These are phyloP conservation scores for Ulota crispa DNA, from an alignment of 225 moss, liverwort and hornwort species.

Conservation along the genomic window DNA sequence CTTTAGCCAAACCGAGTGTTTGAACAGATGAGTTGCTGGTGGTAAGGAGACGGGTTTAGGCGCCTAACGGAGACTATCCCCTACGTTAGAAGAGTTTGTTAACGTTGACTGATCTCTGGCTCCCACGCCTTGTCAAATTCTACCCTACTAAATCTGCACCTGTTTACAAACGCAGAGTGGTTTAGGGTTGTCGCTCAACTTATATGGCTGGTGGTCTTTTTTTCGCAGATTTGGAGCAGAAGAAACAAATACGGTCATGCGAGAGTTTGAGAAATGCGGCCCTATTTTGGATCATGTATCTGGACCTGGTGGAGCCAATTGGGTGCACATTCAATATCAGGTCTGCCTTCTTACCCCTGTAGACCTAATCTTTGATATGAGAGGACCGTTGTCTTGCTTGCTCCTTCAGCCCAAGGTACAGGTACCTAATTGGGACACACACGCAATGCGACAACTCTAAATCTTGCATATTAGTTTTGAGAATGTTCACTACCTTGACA, in stretches of 20 bases:
- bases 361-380: background rate
- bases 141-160: background rate
- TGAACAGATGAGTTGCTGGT: background rate
- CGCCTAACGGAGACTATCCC: background rate
- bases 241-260: slow-evolving; percentile 91
- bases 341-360: slow-evolving; percentile 23
- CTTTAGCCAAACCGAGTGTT: background rate
- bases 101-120: background rate
- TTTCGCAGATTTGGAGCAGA: slow-evolving; percentile 76
- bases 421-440: background rate
- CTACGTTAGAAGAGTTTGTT: background rate
- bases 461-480: background rate
- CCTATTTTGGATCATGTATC: slow-evolving; percentile 83
- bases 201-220: background rate
- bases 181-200: background rate
- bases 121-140: background rate
- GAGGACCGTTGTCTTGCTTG: background rate
- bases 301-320: slow-evolving; percentile 97
- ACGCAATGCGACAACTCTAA: background rate
- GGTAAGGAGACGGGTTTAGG: background rate
- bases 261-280: slow-evolving; percentile 98
- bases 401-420: background rate
- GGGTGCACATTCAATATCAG: slow-evolving; percentile 91
- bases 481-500: no score
- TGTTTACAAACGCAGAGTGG: background rate